Evolutionary conservation across 495 filamentous ascomycete species (phyloP), one percentile per base, ranked within the genome.

Genomic region (Aspergillus campestris): DNA sequence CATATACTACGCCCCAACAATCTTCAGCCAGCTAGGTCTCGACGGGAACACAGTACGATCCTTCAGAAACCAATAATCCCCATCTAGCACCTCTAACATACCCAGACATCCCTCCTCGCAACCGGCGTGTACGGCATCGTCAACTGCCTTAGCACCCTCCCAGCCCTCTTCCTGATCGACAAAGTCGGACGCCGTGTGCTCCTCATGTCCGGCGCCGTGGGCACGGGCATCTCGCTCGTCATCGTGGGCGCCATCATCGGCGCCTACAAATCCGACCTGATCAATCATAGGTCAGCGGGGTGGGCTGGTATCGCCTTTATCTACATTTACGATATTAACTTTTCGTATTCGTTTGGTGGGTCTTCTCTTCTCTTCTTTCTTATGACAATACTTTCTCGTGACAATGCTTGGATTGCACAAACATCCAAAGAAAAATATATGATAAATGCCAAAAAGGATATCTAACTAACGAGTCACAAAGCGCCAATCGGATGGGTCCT

Each of bases 271-370:
- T 45, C 80, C 49, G 59, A 69, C 30, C 82, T 85, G 75, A 53
- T 61, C 1, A 52, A 57, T 7, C 78, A 92, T 48, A 57, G 64
- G 13, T 77, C 76, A 0, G 83, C 82, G 6, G 87, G 84, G 0
- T 92, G 86, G 86, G 86, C 72, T 4, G 86, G 82, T 6, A 81
- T 88, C 12, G 79, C 70, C 46, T 87, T 90, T 73, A 83, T 92
- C 46, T 92, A 84, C 75, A 73, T 90, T 28, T 92, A 87, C 55
- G 83, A 89, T 53, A 67, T 87, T 34, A 82, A 87, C 56, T 92
- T 90, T 56, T 85, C 83, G 27, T 89, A 67, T 30, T 66, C 66
- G 0, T 66, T 64, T 32, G 66, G 67, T 69, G 45, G 44, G 63
- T 51, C 1, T 12, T 9, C 12, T 6, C 6, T 31, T 37, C 37